Conservation (phyloP, 805 yeast species). For the Sungouiella blattae region DNA sequence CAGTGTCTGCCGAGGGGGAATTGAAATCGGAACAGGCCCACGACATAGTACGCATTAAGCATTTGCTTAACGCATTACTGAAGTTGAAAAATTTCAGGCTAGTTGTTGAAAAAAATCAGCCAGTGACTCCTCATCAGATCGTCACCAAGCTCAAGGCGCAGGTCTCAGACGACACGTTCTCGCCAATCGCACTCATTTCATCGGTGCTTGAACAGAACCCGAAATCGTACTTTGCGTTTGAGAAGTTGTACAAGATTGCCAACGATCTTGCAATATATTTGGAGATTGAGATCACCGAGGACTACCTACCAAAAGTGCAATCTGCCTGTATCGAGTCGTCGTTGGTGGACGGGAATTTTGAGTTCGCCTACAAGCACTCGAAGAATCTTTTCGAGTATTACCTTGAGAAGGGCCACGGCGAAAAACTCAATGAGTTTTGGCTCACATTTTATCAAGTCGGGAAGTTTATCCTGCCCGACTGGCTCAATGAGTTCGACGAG, state of each 20-base stretch:
- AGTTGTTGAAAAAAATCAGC: conserved; percentile 9
- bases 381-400: conserved; percentile 33
- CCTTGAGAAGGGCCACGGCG: conserved; percentile 7
- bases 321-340: conserved; percentile 65
- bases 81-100: conserved; percentile 36
- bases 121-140: conserved; percentile 15
- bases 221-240: conserved; percentile 43
- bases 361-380: conserved; percentile 48
- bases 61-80: conserved; percentile 33
- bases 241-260: conserved; percentile 39
- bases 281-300: conserved; percentile 15
- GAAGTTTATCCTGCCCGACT: conserved; percentile 36
- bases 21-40: conserved; percentile 4
- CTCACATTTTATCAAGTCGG: conserved; percentile 72
- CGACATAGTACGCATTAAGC: conserved; percentile 23
- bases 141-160: conserved; percentile 8
- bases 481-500: conserved; percentile 17
- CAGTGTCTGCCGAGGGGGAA: not conserved
- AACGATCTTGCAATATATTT: conserved; percentile 41
- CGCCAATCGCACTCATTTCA: conserved; percentile 28
- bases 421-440: conserved; percentile 48
- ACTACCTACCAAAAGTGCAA: conserved; percentile 30
- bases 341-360: conserved; percentile 58
- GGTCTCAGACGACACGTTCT: conserved; percentile 7
- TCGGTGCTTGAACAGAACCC: conserved; percentile 53